Evolutionary conservation across 1,284 basidiomycete species (phyloP).

Genomic region (Moesziomyces globuligerus): DNA sequence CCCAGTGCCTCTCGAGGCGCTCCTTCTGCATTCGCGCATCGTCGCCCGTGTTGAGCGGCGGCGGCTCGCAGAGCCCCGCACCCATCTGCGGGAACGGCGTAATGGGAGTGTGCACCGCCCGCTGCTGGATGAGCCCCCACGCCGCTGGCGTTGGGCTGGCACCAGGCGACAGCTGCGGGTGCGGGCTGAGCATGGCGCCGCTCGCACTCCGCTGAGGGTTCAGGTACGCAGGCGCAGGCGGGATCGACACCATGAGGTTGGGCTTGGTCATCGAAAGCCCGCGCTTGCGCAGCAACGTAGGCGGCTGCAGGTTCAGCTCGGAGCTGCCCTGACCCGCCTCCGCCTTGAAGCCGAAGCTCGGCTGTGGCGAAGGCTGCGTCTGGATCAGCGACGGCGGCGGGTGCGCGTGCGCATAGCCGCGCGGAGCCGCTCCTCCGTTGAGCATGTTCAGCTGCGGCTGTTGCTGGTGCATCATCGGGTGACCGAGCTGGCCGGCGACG

Average conservation of each 20-base stretch:
- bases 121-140: conserved; percentile 61
- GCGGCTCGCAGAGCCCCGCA: conserved; percentile 43
- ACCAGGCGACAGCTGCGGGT: conserved; percentile 39
- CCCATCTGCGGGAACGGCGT: conserved; percentile 56
- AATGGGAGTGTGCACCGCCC: conserved; percentile 56
- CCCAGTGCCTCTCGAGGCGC: conserved; percentile 58
- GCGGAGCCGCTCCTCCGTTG: conserved; percentile 11
- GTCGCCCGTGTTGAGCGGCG: conserved; percentile 50
- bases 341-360: conserved; percentile 26
- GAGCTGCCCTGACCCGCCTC: conserved; percentile 6
- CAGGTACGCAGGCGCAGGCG: conserved; percentile 53
- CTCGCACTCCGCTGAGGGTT: conserved; percentile 32
- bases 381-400: conserved; percentile 48
- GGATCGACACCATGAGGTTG: conserved; percentile 59
- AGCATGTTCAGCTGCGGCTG: conserved; percentile 33
- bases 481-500: conserved; percentile 8
- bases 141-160: conserved; percentile 45
- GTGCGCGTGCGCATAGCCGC: conserved; percentile 19
- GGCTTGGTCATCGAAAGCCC: conserved; percentile 58
- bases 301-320: conserved; percentile 27
- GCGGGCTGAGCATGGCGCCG: conserved; percentile 38
- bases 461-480: conserved; percentile 18
- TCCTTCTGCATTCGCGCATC: conserved; percentile 55
- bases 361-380: conserved; percentile 53
- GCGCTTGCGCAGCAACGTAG: conserved; percentile 59